Conservation (phyloP, 345 rosid genomes). For the Draba incana region DNA sequence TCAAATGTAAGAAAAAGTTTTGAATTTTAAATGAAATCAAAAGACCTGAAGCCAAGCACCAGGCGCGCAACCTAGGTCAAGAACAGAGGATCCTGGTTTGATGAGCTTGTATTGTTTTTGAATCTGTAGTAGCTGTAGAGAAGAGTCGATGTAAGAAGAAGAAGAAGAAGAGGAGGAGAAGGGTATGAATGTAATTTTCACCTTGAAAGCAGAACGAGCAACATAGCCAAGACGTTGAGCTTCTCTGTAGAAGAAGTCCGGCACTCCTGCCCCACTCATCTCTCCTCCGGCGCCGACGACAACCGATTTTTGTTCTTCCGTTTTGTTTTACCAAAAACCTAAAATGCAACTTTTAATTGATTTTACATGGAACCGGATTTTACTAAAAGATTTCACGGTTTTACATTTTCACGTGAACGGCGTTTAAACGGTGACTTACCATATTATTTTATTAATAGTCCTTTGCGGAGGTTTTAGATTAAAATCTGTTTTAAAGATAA, state of each 20-base stretch:
- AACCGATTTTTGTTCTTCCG: slow-evolving; percentile 13
- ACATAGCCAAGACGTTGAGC: slow-evolving; percentile 98
- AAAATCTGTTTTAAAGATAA: too few relatives aligned
- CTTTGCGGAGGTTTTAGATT: too few relatives aligned
- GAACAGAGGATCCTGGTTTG: slow-evolving; percentile 83
- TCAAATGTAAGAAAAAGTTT: slow-evolving; percentile 7
- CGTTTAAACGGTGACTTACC: too few relatives aligned
- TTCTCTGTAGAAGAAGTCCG: slow-evolving; percentile 97
- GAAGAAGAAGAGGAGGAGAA: background rate
- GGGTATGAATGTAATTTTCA: slow-evolving; percentile 23
- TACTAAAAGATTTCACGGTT: too few relatives aligned
- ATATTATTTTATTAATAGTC: too few relatives aligned
- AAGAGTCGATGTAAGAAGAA: background rate
- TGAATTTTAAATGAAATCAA: background rate
- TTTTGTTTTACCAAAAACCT: slow-evolving; percentile 25
- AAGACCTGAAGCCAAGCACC: slow-evolving; percentile 99
- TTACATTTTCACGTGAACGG: too few relatives aligned
- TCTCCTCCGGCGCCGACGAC: slow-evolving; percentile 36
- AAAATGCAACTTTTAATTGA: background rate
- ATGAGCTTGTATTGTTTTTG: slow-evolving; percentile 82
- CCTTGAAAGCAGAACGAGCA: slow-evolving; percentile 99
- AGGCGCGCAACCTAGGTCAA: slow-evolving; percentile 97
- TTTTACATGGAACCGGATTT: too few relatives aligned
- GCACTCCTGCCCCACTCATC: slow-evolving; percentile 81
- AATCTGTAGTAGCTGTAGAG: slow-evolving; percentile 75